A percentile compares a stretch with the other conserved stretches of the same genome.
Evolutionary conservation across 805 yeast species (phyloP).

Genomic region (Blastobotrys chiropterorum): DNA sequence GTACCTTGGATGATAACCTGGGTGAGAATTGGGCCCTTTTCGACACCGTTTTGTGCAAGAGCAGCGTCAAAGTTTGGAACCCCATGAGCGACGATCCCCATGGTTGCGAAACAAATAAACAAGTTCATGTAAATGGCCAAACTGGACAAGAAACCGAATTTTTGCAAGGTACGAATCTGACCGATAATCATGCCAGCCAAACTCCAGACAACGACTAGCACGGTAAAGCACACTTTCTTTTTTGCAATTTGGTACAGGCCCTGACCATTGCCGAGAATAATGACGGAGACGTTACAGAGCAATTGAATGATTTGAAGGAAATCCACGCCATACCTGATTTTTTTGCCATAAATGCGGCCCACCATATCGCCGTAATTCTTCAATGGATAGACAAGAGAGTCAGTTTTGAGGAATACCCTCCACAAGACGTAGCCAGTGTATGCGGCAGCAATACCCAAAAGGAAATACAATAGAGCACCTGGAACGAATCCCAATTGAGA

Average conservation of each 20-base stretch:
- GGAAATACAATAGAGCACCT: conserved; percentile 37
- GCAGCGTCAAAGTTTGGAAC: conserved; percentile 31
- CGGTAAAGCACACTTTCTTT: conserved; percentile 34
- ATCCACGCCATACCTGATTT: conserved; percentile 32
- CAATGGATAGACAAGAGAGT: conserved; percentile 40
- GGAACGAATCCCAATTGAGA: conserved; percentile 42
- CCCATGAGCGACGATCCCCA: conserved; percentile 36
- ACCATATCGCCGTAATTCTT: conserved; percentile 39
- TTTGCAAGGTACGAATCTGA: conserved; percentile 36
- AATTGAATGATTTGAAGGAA: conserved; percentile 38
- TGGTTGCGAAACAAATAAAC: conserved; percentile 38
- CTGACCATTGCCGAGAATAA: conserved; percentile 38
- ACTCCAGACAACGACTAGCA: conserved; percentile 39
- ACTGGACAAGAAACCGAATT: conserved; percentile 39
- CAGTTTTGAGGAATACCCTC: conserved; percentile 33
- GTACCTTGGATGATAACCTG: conserved; percentile 27
- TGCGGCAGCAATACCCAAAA: conserved; percentile 39
- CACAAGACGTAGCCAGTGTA: conserved; percentile 38
- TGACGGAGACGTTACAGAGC: conserved; percentile 39
- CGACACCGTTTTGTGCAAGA: conserved; percentile 8
- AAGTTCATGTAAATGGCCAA: conserved; percentile 44
- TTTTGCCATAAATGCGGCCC: conserved; percentile 35
- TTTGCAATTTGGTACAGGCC: conserved; percentile 36
- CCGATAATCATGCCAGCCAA: conserved; percentile 40
- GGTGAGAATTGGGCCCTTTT: conserved; percentile 18